These are phyloP conservation scores for Monosporascus cannonballus DNA, from an alignment of 2,329 filamentous ascomycete species.

Conservation along the genomic window DNA sequence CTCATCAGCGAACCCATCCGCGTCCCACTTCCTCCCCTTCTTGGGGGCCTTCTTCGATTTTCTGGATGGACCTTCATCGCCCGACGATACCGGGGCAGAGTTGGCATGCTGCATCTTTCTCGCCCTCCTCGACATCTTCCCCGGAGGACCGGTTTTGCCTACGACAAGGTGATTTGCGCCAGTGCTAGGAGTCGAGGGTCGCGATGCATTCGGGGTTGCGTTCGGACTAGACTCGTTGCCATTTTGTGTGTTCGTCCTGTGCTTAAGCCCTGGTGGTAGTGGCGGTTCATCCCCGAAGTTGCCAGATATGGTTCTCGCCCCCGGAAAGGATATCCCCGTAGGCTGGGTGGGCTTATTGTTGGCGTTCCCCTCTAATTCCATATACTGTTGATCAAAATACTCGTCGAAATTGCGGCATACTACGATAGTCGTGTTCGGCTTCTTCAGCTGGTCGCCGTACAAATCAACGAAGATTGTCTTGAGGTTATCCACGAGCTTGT, in stretches of 20 bases:
- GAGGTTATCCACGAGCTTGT: slow-evolving; percentile 93
- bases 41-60: slow-evolving; percentile 63
- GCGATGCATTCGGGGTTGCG: slow-evolving; percentile 67
- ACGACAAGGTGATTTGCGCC: slow-evolving; percentile 58
- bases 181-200: slow-evolving; percentile 66
- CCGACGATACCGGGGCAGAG: slow-evolving; percentile 66
- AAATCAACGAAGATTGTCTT: slow-evolving; percentile 85
- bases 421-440: slow-evolving; percentile 69
- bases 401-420: slow-evolving; percentile 77
- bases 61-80: slow-evolving; percentile 65
- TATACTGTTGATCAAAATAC: slow-evolving; percentile 91
- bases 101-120: slow-evolving; percentile 63
- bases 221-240: slow-evolving; percentile 61
- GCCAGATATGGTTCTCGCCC: slow-evolving; percentile 29
- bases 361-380: slow-evolving; percentile 62
- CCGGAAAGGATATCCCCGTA: slow-evolving; percentile 22
- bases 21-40: slow-evolving; percentile 88
- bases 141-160: slow-evolving; percentile 67
- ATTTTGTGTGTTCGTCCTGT: slow-evolving; percentile 32
- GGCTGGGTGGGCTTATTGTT: slow-evolving; percentile 20
- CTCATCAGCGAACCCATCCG: slow-evolving; percentile 80
- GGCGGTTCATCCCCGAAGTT: slow-evolving; percentile 33
- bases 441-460: slow-evolving; percentile 82
- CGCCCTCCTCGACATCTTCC: slow-evolving; percentile 74
- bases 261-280: slow-evolving; percentile 34